Conservation (phyloP, 2,329 filamentous ascomycete genomes). For the Annulohypoxylon truncatum region DNA sequence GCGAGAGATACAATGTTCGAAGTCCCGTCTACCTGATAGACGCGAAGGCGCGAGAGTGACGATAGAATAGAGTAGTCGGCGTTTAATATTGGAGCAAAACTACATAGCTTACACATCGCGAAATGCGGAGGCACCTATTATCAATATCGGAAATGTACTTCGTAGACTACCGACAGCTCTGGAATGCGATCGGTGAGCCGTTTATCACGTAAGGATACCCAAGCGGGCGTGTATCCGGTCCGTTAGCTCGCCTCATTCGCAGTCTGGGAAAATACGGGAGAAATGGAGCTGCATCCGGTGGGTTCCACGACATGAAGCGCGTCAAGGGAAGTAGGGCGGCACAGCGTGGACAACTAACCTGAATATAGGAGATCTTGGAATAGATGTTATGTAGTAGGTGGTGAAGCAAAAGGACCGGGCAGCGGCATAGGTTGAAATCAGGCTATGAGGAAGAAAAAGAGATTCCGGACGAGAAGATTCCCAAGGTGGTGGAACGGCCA, state of each 20-base stretch:
- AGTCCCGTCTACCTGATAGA: background rate
- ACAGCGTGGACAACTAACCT: slow-evolving; percentile 4
- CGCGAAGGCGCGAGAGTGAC: background rate
- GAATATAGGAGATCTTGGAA: slow-evolving; percentile 7
- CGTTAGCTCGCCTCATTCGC: slow-evolving; percentile 10
- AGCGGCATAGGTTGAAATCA: slow-evolving; percentile 22
- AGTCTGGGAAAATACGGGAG: slow-evolving; percentile 33
- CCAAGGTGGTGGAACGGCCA: slow-evolving; percentile 15
- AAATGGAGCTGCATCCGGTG: slow-evolving; percentile 34
- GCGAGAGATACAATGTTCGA: background rate
- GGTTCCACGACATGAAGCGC: slow-evolving; percentile 18
- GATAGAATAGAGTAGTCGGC: background rate
- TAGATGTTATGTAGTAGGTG: background rate
- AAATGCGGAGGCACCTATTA: slow-evolving; percentile 2
- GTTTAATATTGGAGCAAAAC: background rate
- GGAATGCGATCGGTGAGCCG: slow-evolving; percentile 10
- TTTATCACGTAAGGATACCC: background rate
- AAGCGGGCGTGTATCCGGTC: slow-evolving; percentile 17
- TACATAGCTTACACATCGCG: background rate
- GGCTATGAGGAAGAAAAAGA: slow-evolving; percentile 27
- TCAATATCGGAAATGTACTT: background rate
- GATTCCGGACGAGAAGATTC: background rate
- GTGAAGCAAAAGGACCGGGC: slow-evolving; percentile 11
- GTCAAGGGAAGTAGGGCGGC: slow-evolving; percentile 11
- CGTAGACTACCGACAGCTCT: slow-evolving; percentile 23